Percentiles rank a stretch among this genome's conserved stretches.
Conservation (phyloP, 2,329 filamentous ascomycete species). For the Aspergillus melleus region DNA sequence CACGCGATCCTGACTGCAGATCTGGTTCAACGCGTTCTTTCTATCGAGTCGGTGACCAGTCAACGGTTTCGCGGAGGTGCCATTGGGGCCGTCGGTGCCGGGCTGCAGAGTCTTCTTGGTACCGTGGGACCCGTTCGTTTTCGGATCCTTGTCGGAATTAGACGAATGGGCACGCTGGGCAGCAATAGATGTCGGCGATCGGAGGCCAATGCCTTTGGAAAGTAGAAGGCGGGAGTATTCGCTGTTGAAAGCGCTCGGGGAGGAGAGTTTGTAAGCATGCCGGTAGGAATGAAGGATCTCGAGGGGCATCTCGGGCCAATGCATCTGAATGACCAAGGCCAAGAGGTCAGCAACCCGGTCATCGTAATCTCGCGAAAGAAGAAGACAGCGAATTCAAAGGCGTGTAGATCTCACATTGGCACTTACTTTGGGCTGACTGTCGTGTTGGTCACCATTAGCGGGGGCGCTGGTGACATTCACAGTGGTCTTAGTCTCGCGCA, state of each 20-base stretch:
- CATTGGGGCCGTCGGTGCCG: conserved; percentile 10
- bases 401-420: neutral
- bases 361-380: neutral
- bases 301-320: conserved; percentile 45
- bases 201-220: conserved; percentile 45
- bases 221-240: conserved; percentile 50
- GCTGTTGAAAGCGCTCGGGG: conserved; percentile 45
- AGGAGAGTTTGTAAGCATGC: conserved; percentile 47
- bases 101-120: conserved; percentile 9
- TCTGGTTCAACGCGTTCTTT: conserved; percentile 25
- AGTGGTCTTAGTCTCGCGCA: conserved; percentile 22
- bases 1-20: conserved; percentile 40
- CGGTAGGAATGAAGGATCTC: conserved; percentile 51
- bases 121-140: conserved; percentile 14
- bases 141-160: conserved; percentile 10
- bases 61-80: conserved; percentile 2
- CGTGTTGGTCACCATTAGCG: conserved; percentile 17
- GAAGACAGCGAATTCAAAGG: neutral
- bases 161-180: conserved; percentile 24
- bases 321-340: conserved; percentile 32
- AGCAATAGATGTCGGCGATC: conserved; percentile 46
- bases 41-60: conserved; percentile 11
- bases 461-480: conserved; percentile 33
- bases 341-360: conserved; percentile 7
- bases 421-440: conserved; percentile 35